Percentiles rank a stretch among this genome's conserved stretches.
phyloP scores from a whole-genome alignment of 495 filamentous ascomycete species.

The Aspergillus asperescens region DNA sequence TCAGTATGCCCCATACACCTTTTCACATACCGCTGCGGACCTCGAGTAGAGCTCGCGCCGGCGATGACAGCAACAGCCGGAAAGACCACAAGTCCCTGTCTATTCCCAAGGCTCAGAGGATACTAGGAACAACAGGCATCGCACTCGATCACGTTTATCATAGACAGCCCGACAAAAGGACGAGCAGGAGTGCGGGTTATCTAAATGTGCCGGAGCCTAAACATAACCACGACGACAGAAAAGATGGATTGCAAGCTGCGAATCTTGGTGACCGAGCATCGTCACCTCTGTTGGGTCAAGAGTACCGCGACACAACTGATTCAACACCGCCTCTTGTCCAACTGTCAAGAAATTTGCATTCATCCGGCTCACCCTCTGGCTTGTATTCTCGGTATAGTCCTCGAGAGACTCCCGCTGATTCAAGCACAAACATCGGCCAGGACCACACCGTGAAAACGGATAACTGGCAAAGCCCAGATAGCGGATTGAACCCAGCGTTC shows the following conservation, averaged over 20 bases:
- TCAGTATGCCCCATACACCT: conserved; percentile 18
- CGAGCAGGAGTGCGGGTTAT: conserved; percentile 26
- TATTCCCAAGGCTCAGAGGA: conserved; percentile 34
- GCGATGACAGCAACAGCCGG: conserved; percentile 18
- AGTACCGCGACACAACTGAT: conserved; percentile 27
- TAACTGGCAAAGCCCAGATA: neutral
- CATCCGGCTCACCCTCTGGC: conserved; percentile 34
- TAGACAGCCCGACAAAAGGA: conserved; percentile 20
- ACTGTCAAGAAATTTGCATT: conserved; percentile 30
- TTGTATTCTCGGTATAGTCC: conserved; percentile 37
- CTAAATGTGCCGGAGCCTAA: conserved; percentile 27
- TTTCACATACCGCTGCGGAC: conserved; percentile 28
- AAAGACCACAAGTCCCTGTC: conserved; percentile 19
- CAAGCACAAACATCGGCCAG: neutral
- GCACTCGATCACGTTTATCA: conserved; percentile 22
- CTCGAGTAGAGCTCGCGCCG: conserved; percentile 23
- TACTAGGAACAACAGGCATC: conserved; percentile 33
- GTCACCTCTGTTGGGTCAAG: conserved; percentile 39
- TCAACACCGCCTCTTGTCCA: conserved; percentile 24
- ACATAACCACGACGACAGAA: conserved; percentile 18
- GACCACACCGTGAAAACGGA: neutral
- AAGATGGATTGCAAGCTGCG: conserved; percentile 20
- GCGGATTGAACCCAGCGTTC: conserved; percentile 24
- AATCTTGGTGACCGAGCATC: conserved; percentile 42
- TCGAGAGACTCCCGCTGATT: conserved; percentile 24